Base-by-base conservation (phyloP, 331 rosid genomes). In the Pyrus hybrid region DNA sequence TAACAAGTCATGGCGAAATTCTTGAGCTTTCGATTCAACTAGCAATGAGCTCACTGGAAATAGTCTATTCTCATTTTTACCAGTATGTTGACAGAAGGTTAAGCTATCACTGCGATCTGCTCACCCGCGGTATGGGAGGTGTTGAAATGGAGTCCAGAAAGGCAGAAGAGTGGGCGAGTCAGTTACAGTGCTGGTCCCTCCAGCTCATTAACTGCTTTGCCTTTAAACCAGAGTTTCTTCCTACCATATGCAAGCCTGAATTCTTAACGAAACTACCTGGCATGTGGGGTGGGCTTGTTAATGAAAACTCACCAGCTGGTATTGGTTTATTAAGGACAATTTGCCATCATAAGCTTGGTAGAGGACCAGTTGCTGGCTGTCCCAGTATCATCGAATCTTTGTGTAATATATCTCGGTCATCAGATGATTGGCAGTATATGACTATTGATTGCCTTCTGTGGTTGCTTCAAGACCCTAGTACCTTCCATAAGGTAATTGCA, bases 81-180 rank as follows among this genome's bases (percentile, higher is more conserved):
- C 97, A 90, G 78, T 87, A 85, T 83, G 93, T 86, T 41, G 97
- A 90, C 80, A 83, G 96, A 87, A 90, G 99, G 90, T 85, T 89
- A 30, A 90, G 97, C 85, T 95, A 95, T 81, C 99, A 95, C 73
- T 90, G 99, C 67, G 99, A 95, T 87, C 81, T 95, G 73, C 97
- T 95, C 77, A 92, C 97, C 26, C 97, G 97, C 5, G 99, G 97
- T 71, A 95, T 95, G 99, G 99, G 99, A 9, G 99, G 99, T 45
- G 99, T 89, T 64, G 99, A 95, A 78, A 95, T 95, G 99, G 99
- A 95, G 80, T 92, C 98, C 33, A 86, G 99, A 86, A 95, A 95
- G 88, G 97, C 97, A 2, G 99, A 95, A 86, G 99, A 95, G 83
- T 92, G 99, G 99, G 99, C 99, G 54, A 95, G 99, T 72, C 99